A percentile compares a stretch with the other conserved stretches of the same genome.
phyloP scores from a whole-genome alignment of 2,329 filamentous ascomycete genomes.

The Exophiala spinifera region DNA sequence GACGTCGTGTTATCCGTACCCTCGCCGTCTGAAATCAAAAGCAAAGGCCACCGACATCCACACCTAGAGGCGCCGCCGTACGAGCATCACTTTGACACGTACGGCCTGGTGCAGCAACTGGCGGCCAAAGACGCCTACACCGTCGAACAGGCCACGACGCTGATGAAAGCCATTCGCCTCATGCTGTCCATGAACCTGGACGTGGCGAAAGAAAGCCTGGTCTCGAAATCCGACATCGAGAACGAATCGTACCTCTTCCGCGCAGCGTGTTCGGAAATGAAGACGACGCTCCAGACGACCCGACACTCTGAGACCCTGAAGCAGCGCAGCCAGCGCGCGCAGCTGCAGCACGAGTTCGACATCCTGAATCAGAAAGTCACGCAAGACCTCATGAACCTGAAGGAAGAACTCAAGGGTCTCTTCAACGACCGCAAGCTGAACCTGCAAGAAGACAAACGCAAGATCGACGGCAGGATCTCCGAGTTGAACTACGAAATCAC shows the following conservation, averaged over 20 bases:
- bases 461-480: conserved; percentile 83
- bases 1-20: conserved; percentile 44
- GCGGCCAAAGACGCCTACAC: conserved; percentile 65
- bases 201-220: conserved; percentile 72
- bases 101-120: conserved; percentile 79
- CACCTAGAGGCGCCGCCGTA: conserved; percentile 69
- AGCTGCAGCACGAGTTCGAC: conserved; percentile 92
- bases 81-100: conserved; percentile 96
- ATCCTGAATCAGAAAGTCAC: conserved; percentile 80
- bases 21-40: conserved; percentile 34
- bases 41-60: conserved; percentile 29
- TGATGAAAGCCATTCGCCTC: conserved; percentile 87
- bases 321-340: conserved; percentile 76
- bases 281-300: conserved; percentile 78
- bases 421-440: conserved; percentile 96
- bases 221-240: conserved; percentile 88
- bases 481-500: conserved; percentile 96
- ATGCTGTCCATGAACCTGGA: conserved; percentile 77
- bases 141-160: conserved; percentile 69
- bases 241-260: conserved; percentile 94
- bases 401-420: conserved; percentile 89
- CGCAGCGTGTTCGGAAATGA: conserved; percentile 87
- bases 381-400: conserved; percentile 76
- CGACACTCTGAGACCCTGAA: conserved; percentile 74
- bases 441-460: conserved; percentile 81